phyloP scores from a whole-genome alignment of 805 yeast genomes.

The Saccharomycopsis capsularis region DNA sequence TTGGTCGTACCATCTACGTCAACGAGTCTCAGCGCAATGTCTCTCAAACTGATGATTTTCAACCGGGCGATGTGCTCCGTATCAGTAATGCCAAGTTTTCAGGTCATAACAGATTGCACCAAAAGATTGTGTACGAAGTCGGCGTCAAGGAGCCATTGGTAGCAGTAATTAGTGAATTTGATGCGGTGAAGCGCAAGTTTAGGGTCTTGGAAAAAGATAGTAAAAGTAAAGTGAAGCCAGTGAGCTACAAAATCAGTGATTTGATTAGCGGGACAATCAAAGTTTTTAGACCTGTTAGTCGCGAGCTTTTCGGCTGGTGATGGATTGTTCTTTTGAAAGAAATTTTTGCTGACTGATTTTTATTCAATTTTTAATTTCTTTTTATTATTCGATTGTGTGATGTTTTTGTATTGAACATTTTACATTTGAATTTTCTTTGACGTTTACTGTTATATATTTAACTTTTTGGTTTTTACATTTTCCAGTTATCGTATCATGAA shows the following conservation, averaged over 20 bases:
- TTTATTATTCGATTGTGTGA: too few species aligned
- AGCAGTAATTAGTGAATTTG: constrained; percentile 67
- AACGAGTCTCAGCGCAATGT: constrained; percentile 39
- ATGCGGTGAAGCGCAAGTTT: constrained; percentile 61
- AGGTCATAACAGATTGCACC: constrained; percentile 50
- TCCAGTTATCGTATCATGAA: too few species aligned
- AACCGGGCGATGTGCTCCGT: constrained; percentile 80
- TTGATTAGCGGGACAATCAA: constrained; percentile 73
- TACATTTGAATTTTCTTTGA: too few species aligned
- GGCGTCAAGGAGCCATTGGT: constrained; percentile 53
- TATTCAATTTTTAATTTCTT: too few species aligned
- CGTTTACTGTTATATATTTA: too few species aligned
- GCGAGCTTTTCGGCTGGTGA: constrained; percentile 69
- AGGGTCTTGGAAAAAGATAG: constrained; percentile 55
- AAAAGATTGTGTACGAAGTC: constrained; percentile 48
- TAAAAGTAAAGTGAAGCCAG: constrained; percentile 46
- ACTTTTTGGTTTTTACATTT: too few species aligned
- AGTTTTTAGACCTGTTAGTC: constrained; percentile 73
- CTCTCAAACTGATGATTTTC: constrained; percentile 4
- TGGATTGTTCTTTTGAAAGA: too few species aligned
- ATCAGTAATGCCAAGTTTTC: constrained; percentile 69
- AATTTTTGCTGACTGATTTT: too few species aligned
- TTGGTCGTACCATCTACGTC: constrained; percentile 65
- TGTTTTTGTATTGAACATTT: too few species aligned
- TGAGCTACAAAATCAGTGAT: constrained; percentile 61